phyloP scores from a whole-genome alignment of 2,329 filamentous ascomycete genomes.

The Didymella sp. region DNA sequence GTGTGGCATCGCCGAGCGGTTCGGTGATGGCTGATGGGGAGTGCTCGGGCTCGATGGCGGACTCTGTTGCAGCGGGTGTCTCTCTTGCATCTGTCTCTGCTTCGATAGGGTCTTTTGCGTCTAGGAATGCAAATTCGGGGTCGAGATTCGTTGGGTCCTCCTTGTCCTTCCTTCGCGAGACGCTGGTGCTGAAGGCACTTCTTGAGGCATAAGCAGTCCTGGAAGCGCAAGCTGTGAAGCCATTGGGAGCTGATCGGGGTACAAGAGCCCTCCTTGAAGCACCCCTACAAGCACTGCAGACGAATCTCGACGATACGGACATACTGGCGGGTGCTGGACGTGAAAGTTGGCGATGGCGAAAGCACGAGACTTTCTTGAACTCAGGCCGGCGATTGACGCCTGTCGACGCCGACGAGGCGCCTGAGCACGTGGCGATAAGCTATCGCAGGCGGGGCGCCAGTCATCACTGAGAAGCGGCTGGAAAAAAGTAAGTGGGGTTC shows the following conservation, averaged over 20 bases:
- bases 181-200: conserved; percentile 34
- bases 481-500: conserved; percentile 40
- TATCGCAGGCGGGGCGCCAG: conserved; percentile 19
- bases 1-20: conserved; percentile 7
- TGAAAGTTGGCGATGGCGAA: conserved; percentile 4
- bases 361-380: conserved; percentile 15
- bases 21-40: conserved; percentile 3
- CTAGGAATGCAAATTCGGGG: conserved; percentile 25
- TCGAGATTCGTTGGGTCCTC: conserved; percentile 19
- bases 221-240: conserved; percentile 16
- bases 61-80: not conserved
- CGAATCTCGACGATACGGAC: conserved; percentile 29
- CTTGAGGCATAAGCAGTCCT: conserved; percentile 11
- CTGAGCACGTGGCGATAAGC: conserved; percentile 43
- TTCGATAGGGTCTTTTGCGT: conserved; percentile 7
- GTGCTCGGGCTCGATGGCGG: not conserved
- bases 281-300: conserved; percentile 36
- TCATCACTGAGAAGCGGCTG: conserved; percentile 20
- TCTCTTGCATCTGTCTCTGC: not conserved
- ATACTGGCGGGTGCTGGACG: conserved; percentile 30
- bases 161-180: conserved; percentile 21
- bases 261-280: conserved; percentile 15
- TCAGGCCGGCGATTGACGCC: conserved; percentile 17
- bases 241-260: conserved; percentile 10
- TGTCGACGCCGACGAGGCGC: conserved; percentile 19